A percentile compares a stretch with the other conserved stretches of the same genome.
phyloP scores from a whole-genome alignment of 1,284 basidiomycete genomes.

The Testicularia cyperi region DNA sequence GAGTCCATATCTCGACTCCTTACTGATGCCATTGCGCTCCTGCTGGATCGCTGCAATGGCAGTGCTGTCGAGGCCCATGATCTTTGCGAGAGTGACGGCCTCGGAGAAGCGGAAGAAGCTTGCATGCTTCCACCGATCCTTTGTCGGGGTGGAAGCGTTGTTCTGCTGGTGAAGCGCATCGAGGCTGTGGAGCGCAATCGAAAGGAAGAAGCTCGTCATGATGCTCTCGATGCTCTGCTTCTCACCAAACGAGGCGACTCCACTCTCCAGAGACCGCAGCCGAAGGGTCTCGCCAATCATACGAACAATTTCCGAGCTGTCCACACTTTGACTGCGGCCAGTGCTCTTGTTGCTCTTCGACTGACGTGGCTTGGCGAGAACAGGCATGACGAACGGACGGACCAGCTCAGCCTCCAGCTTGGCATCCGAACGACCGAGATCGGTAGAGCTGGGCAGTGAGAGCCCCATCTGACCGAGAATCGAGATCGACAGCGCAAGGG shows the following conservation, averaged over 20 bases:
- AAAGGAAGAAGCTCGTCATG: conserved; percentile 35
- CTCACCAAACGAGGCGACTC: conserved; percentile 27
- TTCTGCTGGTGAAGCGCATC: conserved; percentile 4
- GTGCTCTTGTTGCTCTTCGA: too few relatives aligned
- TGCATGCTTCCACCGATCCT: conserved; percentile 21
- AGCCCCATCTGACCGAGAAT: conserved; percentile 28
- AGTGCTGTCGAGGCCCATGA: conserved; percentile 26
- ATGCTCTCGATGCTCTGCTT: conserved; percentile 20
- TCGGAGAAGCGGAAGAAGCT: conserved; percentile 35
- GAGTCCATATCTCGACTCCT: too few relatives aligned
- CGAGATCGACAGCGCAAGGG: conserved; percentile 39
- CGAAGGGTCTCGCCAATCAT: conserved; percentile 13
- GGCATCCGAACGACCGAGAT: neutral
- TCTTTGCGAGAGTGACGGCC: conserved; percentile 41
- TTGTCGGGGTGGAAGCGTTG: conserved; percentile 2
- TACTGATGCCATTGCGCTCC: neutral
- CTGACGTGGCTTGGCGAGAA: too few relatives aligned
- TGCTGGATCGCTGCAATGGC: neutral
- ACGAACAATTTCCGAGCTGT: conserved; percentile 1
- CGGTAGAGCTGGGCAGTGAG: conserved; percentile 1
- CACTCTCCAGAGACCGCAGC: conserved; percentile 8
- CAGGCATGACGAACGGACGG: conserved; percentile 13
- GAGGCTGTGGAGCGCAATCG: conserved; percentile 25
- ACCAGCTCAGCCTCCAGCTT: conserved; percentile 1
- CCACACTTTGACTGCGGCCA: too few relatives aligned